Evolutionary conservation across 164 flowering plant genomes (phyloP).

Genomic region (Dillenia suffruticosa): DNA sequence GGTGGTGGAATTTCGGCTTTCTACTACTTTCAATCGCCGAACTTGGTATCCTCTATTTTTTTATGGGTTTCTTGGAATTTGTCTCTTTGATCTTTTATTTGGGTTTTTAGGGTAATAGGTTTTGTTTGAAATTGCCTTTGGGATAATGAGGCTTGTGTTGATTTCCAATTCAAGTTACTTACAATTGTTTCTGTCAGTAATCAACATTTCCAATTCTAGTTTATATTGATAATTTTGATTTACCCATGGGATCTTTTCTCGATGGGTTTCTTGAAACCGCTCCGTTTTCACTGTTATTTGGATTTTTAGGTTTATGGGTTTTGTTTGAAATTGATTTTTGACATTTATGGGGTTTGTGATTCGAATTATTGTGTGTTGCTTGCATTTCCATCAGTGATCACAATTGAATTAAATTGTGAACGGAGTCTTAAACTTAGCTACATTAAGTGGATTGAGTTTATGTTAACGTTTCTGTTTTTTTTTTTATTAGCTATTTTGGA

Average conservation of each 20-base stretch:
- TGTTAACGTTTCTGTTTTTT: too few relatives aligned
- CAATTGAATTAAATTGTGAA: too few relatives aligned
- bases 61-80: slow-evolving; percentile 6
- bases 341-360: background rate
- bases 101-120: background rate
- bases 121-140: background rate
- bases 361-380: background rate
- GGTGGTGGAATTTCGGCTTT: slow-evolving; percentile 66
- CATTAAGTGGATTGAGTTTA: too few relatives aligned
- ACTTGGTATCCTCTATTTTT: slow-evolving; percentile 39
- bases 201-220: too few relatives aligned
- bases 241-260: background rate
- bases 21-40: slow-evolving; percentile 39
- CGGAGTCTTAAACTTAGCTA: too few relatives aligned
- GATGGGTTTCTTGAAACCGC: slow-evolving; percentile 5
- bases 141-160: background rate
- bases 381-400: too few relatives aligned
- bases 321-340: slow-evolving; percentile 1
- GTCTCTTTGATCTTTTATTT: background rate
- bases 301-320: background rate
- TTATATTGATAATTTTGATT: too few relatives aligned
- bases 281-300: background rate
- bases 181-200: background rate
- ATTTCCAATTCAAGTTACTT: background rate
- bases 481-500: slow-evolving; percentile 5